Percentiles rank a stretch among this genome's conserved stretches.
phyloP scores from a whole-genome alignment of 2,329 filamentous ascomycete genomes.

The Delphinella strobiligena region DNA sequence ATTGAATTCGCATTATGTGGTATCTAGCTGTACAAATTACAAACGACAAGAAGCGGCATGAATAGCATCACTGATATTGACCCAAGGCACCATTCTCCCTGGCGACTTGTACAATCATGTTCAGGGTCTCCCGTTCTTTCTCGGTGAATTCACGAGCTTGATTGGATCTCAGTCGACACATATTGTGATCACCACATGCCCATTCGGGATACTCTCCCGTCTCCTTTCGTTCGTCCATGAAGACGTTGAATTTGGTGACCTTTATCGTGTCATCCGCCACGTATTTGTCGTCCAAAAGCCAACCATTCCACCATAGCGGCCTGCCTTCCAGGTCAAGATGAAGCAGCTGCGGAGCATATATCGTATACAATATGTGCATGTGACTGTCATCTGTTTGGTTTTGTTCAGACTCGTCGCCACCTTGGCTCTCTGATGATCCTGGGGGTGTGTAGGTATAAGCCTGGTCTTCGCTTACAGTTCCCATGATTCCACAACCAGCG shows the following conservation, averaged over 20 bases:
- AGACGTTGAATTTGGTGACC: slow-evolving; percentile 26
- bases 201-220: slow-evolving; percentile 18
- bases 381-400: background rate
- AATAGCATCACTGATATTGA: no score
- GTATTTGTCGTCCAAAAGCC: slow-evolving; percentile 31
- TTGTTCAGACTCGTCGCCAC: background rate
- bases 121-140: slow-evolving; percentile 16
- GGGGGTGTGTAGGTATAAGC: background rate
- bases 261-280: slow-evolving; percentile 24
- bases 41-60: no score
- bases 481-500: slow-evolving; percentile 26
- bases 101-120: slow-evolving; percentile 20
- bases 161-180: slow-evolving; percentile 24
- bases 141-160: slow-evolving; percentile 16
- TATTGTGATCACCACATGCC: slow-evolving; percentile 23
- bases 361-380: slow-evolving; percentile 14
- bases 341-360: slow-evolving; percentile 34
- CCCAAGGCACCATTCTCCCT: slow-evolving; percentile 9
- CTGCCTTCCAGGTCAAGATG: slow-evolving; percentile 29
- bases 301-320: slow-evolving; percentile 38
- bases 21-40: no score
- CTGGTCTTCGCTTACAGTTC: slow-evolving; percentile 30
- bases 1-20: no score
- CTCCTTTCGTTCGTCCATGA: slow-evolving; percentile 20
- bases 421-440: background rate